phyloP scores from a whole-genome alignment of 129 eudicot genomes.

The Cynara cardunculus region DNA sequence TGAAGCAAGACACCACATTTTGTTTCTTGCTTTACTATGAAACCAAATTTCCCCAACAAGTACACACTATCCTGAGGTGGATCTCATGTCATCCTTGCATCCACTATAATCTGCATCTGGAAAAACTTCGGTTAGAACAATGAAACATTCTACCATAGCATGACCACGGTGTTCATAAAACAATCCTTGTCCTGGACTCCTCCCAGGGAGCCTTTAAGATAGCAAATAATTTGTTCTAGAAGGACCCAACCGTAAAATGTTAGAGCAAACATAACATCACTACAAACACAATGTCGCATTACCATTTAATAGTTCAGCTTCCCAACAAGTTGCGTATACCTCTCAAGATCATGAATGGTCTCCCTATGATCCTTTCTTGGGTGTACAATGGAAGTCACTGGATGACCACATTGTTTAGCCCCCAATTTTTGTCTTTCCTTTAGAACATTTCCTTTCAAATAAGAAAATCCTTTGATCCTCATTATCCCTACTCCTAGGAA shows the following conservation, averaged over 20 bases:
- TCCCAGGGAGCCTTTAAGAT: not conserved
- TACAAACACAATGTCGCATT: not conserved
- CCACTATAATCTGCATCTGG: not conserved
- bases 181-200: not conserved
- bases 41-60: not conserved
- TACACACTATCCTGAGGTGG: no score
- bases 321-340: not conserved
- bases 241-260: not conserved
- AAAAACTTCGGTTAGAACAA: not conserved
- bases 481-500: not conserved
- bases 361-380: not conserved
- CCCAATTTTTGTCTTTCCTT: not conserved
- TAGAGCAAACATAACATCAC: not conserved
- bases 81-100: not conserved
- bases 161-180: no score
- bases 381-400: not conserved
- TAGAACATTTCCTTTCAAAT: not conserved
- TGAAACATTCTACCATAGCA: not conserved
- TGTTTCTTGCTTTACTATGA: no score
- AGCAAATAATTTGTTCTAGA: not conserved
- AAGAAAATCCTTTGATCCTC: not conserved
- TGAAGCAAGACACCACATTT: not conserved
- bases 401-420: not conserved
- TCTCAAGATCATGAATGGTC: not conserved
- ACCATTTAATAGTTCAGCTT: not conserved